phyloP scores from a whole-genome alignment of 164 flowering plant genomes.

The Paratinospora sagittata region DNA sequence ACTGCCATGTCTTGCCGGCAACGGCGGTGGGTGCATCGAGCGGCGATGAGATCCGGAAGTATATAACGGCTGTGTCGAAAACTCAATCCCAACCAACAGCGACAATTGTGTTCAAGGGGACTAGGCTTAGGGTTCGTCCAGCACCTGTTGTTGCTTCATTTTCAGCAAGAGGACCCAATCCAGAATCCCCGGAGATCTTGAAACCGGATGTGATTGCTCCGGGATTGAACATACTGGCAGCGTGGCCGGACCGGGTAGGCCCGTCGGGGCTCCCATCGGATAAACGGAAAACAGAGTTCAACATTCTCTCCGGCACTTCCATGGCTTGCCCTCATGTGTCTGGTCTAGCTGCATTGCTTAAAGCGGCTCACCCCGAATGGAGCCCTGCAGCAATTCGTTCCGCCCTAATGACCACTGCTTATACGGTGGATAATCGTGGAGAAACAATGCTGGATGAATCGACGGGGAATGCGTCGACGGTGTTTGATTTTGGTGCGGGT shows the following conservation, averaged over 20 bases:
- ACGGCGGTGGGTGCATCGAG: slow-evolving; percentile 59
- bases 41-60: slow-evolving; percentile 66
- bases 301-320: slow-evolving; percentile 86
- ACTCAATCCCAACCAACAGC: slow-evolving; percentile 42
- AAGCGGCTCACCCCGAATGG: slow-evolving; percentile 93
- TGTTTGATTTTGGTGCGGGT: slow-evolving; percentile 80
- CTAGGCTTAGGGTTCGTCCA: slow-evolving; percentile 61
- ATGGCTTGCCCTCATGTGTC: slow-evolving; percentile 99
- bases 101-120: slow-evolving; percentile 65
- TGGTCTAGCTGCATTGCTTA: slow-evolving; percentile 81
- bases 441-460: slow-evolving; percentile 71
- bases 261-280: slow-evolving; percentile 69
- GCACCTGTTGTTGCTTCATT: slow-evolving; percentile 92
- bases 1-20: slow-evolving; percentile 87
- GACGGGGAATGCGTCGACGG: slow-evolving; percentile 61
- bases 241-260: slow-evolving; percentile 82
- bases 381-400: slow-evolving; percentile 85
- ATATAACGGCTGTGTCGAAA: slow-evolving; percentile 32
- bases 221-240: slow-evolving; percentile 88
- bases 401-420: slow-evolving; percentile 89
- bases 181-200: slow-evolving; percentile 68
- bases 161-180: slow-evolving; percentile 90
- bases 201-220: slow-evolving; percentile 96
- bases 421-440: slow-evolving; percentile 51
- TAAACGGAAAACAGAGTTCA: slow-evolving; percentile 63